Percentiles rank a stretch among this genome's conserved stretches.
Conservation (phyloP, 352 stramenopile species). For the Phytopythium litorale region DNA sequence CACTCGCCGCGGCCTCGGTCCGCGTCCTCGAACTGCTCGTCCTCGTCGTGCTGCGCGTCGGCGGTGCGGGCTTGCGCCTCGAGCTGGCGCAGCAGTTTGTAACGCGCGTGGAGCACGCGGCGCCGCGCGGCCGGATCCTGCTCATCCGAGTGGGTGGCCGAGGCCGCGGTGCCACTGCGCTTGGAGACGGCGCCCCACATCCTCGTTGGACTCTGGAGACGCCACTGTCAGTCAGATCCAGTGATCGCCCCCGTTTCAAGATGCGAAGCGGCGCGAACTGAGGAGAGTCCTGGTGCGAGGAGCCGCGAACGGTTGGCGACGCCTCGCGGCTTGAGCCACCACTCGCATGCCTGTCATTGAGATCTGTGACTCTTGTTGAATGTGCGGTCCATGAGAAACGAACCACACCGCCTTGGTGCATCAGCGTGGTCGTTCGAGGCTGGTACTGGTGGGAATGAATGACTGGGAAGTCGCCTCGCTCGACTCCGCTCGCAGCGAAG, state of each 20-base stretch:
- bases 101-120: slow-evolving; percentile 4
- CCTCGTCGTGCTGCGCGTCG: not conserved
- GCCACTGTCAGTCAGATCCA: not conserved
- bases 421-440: too few relatives aligned
- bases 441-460: too few relatives aligned
- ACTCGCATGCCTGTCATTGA: not conserved
- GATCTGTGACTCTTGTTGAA: not conserved
- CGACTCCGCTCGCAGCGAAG: too few relatives aligned
- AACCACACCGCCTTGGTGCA: too few relatives aligned
- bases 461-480: too few relatives aligned
- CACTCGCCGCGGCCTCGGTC: slow-evolving; percentile 1
- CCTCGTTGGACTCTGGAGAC: not conserved
- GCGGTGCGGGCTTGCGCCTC: not conserved
- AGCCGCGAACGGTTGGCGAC: not conserved
- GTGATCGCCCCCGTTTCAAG: not conserved
- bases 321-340: not conserved
- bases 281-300: too few relatives aligned
- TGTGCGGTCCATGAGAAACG: too few relatives aligned
- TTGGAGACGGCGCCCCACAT: not conserved
- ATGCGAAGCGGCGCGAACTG: not conserved
- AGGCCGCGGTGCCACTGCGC: not conserved
- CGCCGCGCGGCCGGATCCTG: not conserved
- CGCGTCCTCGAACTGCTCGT: not conserved
- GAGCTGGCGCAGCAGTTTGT: slow-evolving; percentile 5
- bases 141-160: not conserved